phyloP scores from a whole-genome alignment of 495 filamentous ascomycete species.

The Extremus antarcticus region DNA sequence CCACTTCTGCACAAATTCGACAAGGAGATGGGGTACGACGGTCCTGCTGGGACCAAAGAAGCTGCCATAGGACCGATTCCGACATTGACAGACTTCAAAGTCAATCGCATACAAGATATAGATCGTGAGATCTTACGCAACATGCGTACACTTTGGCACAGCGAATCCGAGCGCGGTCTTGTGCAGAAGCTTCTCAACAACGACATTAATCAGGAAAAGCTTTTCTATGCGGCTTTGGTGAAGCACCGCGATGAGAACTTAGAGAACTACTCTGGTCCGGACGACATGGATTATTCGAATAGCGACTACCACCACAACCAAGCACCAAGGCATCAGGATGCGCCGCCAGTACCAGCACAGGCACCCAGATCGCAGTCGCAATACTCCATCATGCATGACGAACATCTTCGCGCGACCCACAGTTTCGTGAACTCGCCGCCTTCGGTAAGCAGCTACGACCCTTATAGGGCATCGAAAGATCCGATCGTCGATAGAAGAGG shows the following conservation, averaged over 20 bases:
- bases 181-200: constrained; percentile 51
- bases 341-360: constrained; percentile 27
- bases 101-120: constrained; percentile 47
- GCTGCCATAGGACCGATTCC: constrained; percentile 43
- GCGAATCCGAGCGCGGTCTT: constrained; percentile 59
- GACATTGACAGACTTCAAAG: constrained; percentile 41
- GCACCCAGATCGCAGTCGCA: constrained; percentile 50
- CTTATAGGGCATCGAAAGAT: constrained; percentile 59
- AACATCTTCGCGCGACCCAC: constrained; percentile 31
- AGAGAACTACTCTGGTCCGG: constrained; percentile 62
- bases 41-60: constrained; percentile 17
- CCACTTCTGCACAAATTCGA: constrained; percentile 74
- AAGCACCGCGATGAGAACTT: constrained; percentile 70
- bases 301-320: constrained; percentile 81
- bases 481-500: constrained; percentile 30
- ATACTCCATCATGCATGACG: constrained; percentile 59
- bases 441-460: constrained; percentile 62
- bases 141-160: constrained; percentile 79
- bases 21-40: constrained; percentile 17
- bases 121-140: constrained; percentile 73
- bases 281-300: constrained; percentile 61
- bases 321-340: constrained; percentile 35
- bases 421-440: constrained; percentile 34
- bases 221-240: constrained; percentile 77
- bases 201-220: constrained; percentile 80